These are phyloP conservation scores for Trichoderma semiorbis DNA, from an alignment of 2,329 filamentous ascomycete species.

Conservation along the genomic window DNA sequence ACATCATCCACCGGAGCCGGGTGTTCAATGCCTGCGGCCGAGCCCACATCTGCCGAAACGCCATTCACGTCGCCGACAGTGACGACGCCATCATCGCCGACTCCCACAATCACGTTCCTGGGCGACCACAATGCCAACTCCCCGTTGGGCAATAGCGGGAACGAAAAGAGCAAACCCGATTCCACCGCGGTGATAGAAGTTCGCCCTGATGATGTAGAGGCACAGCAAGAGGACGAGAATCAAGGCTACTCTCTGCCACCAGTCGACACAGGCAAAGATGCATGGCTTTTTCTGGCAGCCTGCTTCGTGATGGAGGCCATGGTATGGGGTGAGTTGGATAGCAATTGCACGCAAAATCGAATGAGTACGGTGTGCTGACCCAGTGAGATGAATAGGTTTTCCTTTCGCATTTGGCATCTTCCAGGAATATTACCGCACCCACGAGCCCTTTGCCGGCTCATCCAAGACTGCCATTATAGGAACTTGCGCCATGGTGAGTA, in stretches of 20 bases:
- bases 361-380: background rate
- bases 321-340: conserved; percentile 30
- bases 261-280: conserved; percentile 33
- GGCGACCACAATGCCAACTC: background rate
- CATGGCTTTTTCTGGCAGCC: conserved; percentile 34
- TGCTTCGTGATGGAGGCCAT: conserved; percentile 33
- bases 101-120: background rate
- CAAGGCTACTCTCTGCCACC: conserved; percentile 27
- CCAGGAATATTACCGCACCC: conserved; percentile 63
- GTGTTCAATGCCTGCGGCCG: conserved; percentile 6
- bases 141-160: background rate
- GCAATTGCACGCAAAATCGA: background rate
- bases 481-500: conserved; percentile 54
- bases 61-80: background rate
- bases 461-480: conserved; percentile 60
- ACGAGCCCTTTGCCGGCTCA: conserved; percentile 54
- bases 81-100: background rate
- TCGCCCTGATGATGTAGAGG: background rate
- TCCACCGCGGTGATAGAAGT: background rate
- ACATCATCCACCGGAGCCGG: background rate
- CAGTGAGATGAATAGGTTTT: conserved; percentile 47
- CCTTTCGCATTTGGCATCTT: conserved; percentile 68
- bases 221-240: background rate
- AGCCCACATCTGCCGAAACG: background rate
- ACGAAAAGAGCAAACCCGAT: background rate